These are phyloP conservation scores for Ogataea methylovora DNA, from an alignment of 805 yeast species.

Conservation along the genomic window DNA sequence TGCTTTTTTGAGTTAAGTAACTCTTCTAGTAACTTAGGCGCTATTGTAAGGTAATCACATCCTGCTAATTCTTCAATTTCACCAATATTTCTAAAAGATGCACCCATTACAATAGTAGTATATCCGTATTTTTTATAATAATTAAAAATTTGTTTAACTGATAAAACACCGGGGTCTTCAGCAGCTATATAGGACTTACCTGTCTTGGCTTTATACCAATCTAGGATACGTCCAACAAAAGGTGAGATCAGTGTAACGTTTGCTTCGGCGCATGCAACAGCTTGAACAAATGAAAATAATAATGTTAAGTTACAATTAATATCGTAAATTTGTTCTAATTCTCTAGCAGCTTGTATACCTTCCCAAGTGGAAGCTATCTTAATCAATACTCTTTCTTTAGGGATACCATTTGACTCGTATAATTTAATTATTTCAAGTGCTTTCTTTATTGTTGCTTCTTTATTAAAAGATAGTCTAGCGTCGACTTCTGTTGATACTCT, in stretches of 20 bases:
- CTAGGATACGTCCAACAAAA: conserved; percentile 89
- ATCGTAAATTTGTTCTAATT: conserved; percentile 72
- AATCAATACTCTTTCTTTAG: conserved; percentile 76
- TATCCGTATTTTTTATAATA: conserved; percentile 89
- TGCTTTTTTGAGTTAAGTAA: conserved; percentile 60
- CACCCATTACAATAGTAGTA: conserved; percentile 94
- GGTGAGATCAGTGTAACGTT: conserved; percentile 84
- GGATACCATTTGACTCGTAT: conserved; percentile 69
- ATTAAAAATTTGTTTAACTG: conserved; percentile 75
- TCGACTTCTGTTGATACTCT: conserved; percentile 94
- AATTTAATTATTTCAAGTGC: conserved; percentile 76
- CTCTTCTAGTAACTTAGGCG: conserved; percentile 80
- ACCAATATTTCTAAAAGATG: conserved; percentile 86
- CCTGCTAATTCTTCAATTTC: conserved; percentile 91
- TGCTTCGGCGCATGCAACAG: conserved; percentile 94
- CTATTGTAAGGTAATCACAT: conserved; percentile 79
- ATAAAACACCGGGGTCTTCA: conserved; percentile 82
- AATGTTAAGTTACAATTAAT: conserved; percentile 84
- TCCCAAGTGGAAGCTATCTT: conserved; percentile 93
- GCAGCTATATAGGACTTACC: conserved; percentile 64
- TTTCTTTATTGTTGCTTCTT: conserved; percentile 76
- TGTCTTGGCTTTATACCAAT: conserved; percentile 83
- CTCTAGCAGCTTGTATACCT: conserved; percentile 92
- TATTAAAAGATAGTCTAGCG: conserved; percentile 86
- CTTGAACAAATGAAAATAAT: conserved; percentile 83